Conservation (phyloP, 371 early-diverging fungal species). For the Saksenaea oblongispora region DNA sequence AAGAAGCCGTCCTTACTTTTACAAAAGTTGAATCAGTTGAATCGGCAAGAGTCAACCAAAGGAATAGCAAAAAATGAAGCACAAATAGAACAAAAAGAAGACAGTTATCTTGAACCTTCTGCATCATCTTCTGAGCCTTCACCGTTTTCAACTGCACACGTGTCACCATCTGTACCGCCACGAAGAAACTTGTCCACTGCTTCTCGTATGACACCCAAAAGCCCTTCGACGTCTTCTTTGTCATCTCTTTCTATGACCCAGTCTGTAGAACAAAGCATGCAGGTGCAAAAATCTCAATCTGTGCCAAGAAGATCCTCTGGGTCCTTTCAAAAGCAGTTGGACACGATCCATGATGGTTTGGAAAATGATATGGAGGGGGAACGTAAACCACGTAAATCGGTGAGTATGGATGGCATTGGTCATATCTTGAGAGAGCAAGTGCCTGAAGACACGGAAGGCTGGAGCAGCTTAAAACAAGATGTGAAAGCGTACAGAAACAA, state of each 20-base stretch:
- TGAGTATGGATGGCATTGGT: conserved; percentile 1
- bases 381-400: background rate
- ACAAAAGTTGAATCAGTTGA: conserved; percentile 9
- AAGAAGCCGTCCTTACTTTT: conserved; percentile 22
- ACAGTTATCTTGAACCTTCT: background rate
- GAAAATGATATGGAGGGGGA: background rate
- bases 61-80: background rate
- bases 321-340: background rate
- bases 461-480: background rate
- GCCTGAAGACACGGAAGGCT: background rate
- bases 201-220: background rate
- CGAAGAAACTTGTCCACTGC: background rate
- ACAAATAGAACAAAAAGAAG: no score
- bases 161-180: background rate
- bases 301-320: background rate
- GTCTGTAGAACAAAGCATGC: background rate
- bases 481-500: background rate
- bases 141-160: background rate
- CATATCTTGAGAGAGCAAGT: conserved; percentile 1
- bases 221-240: background rate
- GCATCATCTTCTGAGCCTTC: background rate
- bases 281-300: background rate
- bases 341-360: background rate
- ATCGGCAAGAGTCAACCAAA: background rate
- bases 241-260: background rate